These are phyloP conservation scores for Cutaneotrichosporon sp. DNA, from an alignment of 1,284 basidiomycete species.

Conservation along the genomic window DNA sequence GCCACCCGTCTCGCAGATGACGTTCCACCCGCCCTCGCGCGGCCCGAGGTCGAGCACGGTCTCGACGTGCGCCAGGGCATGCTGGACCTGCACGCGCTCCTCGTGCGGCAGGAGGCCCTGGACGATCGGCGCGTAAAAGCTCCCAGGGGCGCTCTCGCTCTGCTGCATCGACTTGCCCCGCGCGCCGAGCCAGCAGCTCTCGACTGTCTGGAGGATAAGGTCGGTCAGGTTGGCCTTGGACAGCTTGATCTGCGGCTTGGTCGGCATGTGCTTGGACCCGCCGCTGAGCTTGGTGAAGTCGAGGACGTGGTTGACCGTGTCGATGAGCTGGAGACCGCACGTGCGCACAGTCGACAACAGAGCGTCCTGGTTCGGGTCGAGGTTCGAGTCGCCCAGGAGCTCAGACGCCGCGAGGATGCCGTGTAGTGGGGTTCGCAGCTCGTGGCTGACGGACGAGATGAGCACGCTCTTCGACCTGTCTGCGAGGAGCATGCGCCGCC, in stretches of 20 bases:
- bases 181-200: conserved; percentile 93
- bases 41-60: conserved; percentile 76
- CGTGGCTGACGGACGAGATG: conserved; percentile 81
- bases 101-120: conserved; percentile 56
- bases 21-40: conserved; percentile 71
- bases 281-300: conserved; percentile 96
- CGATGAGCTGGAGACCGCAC: conserved; percentile 57
- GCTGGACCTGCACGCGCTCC: conserved; percentile 47
- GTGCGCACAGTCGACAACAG: conserved; percentile 66
- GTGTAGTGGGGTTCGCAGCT: conserved; percentile 84
- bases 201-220: conserved; percentile 91
- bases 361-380: conserved; percentile 79
- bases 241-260: conserved; percentile 61
- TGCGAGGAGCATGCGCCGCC: conserved; percentile 88
- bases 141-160: conserved; percentile 70
- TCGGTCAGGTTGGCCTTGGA: conserved; percentile 78
- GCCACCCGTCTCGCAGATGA: conserved; percentile 89
- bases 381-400: conserved; percentile 74
- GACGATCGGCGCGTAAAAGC: conserved; percentile 76
- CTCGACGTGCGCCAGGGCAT: conserved; percentile 57
- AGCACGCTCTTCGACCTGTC: conserved; percentile 65
- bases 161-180: conserved; percentile 69
- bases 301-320: conserved; percentile 87
- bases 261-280: conserved; percentile 64
- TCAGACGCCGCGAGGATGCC: conserved; percentile 91